phyloP scores from a whole-genome alignment of 768 basidiomycete genomes.

The Boletus patriciae region DNA sequence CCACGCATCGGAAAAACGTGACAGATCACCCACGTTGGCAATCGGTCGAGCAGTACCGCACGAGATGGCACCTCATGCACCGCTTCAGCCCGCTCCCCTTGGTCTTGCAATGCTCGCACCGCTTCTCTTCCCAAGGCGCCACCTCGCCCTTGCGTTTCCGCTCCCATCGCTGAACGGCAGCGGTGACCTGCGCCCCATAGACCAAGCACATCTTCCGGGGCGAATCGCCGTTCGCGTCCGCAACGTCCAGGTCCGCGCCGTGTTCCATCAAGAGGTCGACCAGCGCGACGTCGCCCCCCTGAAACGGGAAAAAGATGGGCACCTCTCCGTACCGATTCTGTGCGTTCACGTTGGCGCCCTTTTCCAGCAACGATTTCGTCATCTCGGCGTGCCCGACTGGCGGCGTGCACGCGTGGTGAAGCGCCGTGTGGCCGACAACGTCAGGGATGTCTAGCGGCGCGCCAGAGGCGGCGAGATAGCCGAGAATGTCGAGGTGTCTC shows the following conservation, averaged over 20 bases:
- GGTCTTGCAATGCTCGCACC: conserved; percentile 42
- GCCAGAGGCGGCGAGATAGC: conserved; percentile 43
- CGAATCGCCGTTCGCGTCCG: conserved; percentile 40
- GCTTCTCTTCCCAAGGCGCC: conserved; percentile 42
- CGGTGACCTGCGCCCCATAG: conserved; percentile 46
- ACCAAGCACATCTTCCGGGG: conserved; percentile 32
- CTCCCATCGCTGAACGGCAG: conserved; percentile 46
- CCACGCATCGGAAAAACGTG: neutral
- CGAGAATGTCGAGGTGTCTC: conserved; percentile 38
- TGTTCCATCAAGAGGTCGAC: conserved; percentile 51
- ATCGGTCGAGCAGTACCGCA: conserved; percentile 52
- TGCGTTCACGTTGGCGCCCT: conserved; percentile 49
- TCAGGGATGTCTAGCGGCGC: conserved; percentile 43
- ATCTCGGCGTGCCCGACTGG: conserved; percentile 30
- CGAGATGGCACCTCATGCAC: conserved; percentile 46
- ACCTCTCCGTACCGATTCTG: conserved; percentile 51
- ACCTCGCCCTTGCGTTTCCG: conserved; percentile 45
- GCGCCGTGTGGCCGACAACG: conserved; percentile 49
- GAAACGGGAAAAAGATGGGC: conserved; percentile 38
- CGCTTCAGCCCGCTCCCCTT: conserved; percentile 37
- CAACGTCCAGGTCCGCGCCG: conserved; percentile 44
- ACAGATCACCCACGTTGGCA: conserved; percentile 50
- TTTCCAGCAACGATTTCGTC: conserved; percentile 40
- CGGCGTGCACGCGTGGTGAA: conserved; percentile 45
- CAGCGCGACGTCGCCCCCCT: conserved; percentile 31